Evolutionary conservation across 108 stramenopile genomes (phyloP).

Genomic region (Discostella pseudostelligera): DNA sequence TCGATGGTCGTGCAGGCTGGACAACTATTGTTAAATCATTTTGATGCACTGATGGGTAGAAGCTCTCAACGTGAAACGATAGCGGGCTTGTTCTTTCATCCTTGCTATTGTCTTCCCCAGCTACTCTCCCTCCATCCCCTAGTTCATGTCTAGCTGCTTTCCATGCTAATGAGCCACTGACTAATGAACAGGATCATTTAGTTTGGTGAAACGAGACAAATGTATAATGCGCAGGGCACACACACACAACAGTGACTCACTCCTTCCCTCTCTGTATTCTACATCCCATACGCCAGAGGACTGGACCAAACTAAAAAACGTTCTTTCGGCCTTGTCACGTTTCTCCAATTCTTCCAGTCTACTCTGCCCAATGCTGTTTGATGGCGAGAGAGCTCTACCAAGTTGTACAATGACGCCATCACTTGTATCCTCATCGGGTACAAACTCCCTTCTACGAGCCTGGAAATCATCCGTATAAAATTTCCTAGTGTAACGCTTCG

Average conservation of each 20-base stretch:
- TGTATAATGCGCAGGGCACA: neutral
- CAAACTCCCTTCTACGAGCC: slow-evolving; percentile 52
- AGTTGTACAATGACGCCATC: slow-evolving; percentile 41
- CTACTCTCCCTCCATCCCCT: slow-evolving; percentile 29
- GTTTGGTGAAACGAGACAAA: neutral
- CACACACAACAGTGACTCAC: slow-evolving; percentile 7
- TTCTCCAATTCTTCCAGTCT: slow-evolving; percentile 47
- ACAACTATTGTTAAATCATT: slow-evolving; percentile 35
- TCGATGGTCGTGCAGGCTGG: slow-evolving; percentile 14
- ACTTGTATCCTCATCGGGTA: slow-evolving; percentile 44
- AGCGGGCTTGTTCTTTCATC: slow-evolving; percentile 9
- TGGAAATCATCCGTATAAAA: slow-evolving; percentile 63
- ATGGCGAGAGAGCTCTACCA: slow-evolving; percentile 38
- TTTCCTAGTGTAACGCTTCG: slow-evolving; percentile 84
- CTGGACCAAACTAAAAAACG: slow-evolving; percentile 39
- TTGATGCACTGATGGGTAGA: slow-evolving; percentile 41
- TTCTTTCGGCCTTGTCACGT: slow-evolving; percentile 23
- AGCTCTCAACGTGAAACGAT: slow-evolving; percentile 59
- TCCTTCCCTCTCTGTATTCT: slow-evolving; percentile 43
- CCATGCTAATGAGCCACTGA: slow-evolving; percentile 76
- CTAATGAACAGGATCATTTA: neutral
- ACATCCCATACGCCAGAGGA: slow-evolving; percentile 41
- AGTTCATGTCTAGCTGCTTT: slow-evolving; percentile 64
- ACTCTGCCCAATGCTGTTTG: slow-evolving; percentile 17
- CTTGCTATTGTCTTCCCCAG: slow-evolving; percentile 18